These are phyloP conservation scores for Pseudocercospora macadamiae DNA, from an alignment of 2,329 filamentous ascomycete genomes.

Conservation along the genomic window DNA sequence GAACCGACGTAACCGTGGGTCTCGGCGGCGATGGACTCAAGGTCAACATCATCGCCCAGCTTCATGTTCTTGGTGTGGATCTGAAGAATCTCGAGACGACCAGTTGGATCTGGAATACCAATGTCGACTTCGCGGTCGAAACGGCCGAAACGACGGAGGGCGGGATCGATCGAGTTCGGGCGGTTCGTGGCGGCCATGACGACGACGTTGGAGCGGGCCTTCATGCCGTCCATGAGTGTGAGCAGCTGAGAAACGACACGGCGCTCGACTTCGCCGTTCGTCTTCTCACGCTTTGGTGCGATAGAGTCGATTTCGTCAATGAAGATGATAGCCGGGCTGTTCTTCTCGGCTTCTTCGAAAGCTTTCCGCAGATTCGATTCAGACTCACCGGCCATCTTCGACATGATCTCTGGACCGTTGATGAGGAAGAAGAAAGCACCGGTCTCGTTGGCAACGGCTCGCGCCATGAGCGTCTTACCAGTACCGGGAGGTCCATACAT, in stretches of 20 bases:
- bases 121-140: slow-evolving; percentile 99
- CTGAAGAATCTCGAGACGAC: slow-evolving; percentile 96
- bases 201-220: slow-evolving; percentile 96
- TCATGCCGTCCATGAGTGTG: slow-evolving; percentile 99
- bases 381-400: slow-evolving; percentile 99
- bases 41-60: slow-evolving; percentile 91
- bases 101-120: slow-evolving; percentile 95
- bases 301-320: slow-evolving; percentile 99
- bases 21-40: slow-evolving; percentile 94
- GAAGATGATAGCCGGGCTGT: slow-evolving; percentile 98
- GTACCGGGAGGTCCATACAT: slow-evolving; percentile 94
- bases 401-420: slow-evolving; percentile 99
- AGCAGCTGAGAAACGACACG: slow-evolving; percentile 96
- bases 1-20: slow-evolving; percentile 99
- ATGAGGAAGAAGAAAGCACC: slow-evolving; percentile 99
- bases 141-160: slow-evolving; percentile 94
- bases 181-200: slow-evolving; percentile 99
- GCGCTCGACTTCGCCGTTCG: slow-evolving; percentile 97
- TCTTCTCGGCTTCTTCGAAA: slow-evolving; percentile 99
- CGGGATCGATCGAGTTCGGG: slow-evolving; percentile 97
- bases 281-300: slow-evolving; percentile 99
- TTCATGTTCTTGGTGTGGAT: slow-evolving; percentile 99
- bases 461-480: slow-evolving; percentile 98
- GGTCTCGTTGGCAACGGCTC: slow-evolving; percentile 97
- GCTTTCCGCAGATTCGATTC: slow-evolving; percentile 97